Percentiles rank a stretch among this genome's conserved stretches.
Conservation (phyloP, 768 basidiomycete genomes). For the Rhodotorula sphaerocarpa region DNA sequence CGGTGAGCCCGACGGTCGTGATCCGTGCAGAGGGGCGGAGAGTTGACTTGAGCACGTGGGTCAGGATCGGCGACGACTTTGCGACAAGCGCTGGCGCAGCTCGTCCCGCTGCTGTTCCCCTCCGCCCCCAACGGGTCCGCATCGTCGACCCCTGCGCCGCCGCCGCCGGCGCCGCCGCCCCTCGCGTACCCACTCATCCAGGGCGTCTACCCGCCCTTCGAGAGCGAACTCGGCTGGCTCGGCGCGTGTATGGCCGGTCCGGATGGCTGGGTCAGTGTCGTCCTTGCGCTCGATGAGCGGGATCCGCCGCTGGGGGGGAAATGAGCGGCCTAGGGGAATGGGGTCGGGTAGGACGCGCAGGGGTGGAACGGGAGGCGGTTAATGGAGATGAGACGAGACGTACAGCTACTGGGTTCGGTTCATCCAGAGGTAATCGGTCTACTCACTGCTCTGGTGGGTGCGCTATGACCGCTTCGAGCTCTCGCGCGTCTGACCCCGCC, state of each 20-base stretch:
- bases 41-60: no score
- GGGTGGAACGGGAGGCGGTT: no score
- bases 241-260: slow-evolving; percentile 82
- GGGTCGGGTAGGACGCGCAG: no score
- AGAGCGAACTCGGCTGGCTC: slow-evolving; percentile 90
- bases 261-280: slow-evolving; percentile 64
- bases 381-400: no score
- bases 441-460: no score
- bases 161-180: background rate
- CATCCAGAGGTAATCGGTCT: no score
- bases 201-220: slow-evolving; percentile 70
- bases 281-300: slow-evolving; percentile 13
- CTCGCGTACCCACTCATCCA: slow-evolving; percentile 74
- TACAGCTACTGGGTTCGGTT: no score
- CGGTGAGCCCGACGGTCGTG: slow-evolving; percentile 49
- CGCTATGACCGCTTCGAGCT: no score
- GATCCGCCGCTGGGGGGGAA: background rate
- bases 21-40: background rate
- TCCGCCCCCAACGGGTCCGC: background rate
- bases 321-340: no score
- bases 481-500: no score
- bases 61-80: slow-evolving; percentile 68
- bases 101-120: slow-evolving; percentile 73
- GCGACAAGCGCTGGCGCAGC: slow-evolving; percentile 57
- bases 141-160: background rate